These are phyloP conservation scores for Proliferodiscus dingleyae DNA, from an alignment of 2,329 filamentous ascomycete species.

Conservation along the genomic window DNA sequence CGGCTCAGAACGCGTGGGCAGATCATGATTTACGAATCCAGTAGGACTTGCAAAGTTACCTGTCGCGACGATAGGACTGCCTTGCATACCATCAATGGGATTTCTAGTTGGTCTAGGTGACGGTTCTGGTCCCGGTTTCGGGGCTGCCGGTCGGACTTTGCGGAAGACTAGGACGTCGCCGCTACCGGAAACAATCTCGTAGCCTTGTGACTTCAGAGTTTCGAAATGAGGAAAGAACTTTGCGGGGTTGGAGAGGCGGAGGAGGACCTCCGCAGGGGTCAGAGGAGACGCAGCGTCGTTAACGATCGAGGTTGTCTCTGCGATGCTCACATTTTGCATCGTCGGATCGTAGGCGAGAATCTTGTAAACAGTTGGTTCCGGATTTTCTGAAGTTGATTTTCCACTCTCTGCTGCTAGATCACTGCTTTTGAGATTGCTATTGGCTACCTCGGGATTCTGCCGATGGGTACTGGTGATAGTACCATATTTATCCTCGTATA, in stretches of 20 bases:
- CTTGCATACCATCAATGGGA: conserved; percentile 47
- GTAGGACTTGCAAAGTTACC: conserved; percentile 61
- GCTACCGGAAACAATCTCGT: conserved; percentile 60
- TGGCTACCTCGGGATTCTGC: conserved; percentile 15
- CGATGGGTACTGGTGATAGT: conserved; percentile 31
- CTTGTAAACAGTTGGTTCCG: conserved; percentile 47
- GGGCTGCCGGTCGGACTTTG: conserved; percentile 43
- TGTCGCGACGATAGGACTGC: conserved; percentile 35
- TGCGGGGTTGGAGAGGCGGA: conserved; percentile 55
- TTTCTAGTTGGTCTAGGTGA: conserved; percentile 35
- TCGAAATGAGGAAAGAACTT: conserved; percentile 62
- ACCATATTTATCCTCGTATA: conserved; percentile 35
- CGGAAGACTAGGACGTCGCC: conserved; percentile 63
- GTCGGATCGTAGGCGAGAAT: conserved; percentile 61
- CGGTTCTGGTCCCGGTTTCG: conserved; percentile 33
- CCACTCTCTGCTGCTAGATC: background rate
- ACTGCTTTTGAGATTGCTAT: background rate
- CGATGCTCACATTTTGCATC: conserved; percentile 51
- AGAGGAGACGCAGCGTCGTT: conserved; percentile 44
- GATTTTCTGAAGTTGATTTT: background rate
- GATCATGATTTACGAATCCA: conserved; percentile 59
- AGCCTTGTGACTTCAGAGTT: conserved; percentile 55
- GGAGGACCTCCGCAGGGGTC: conserved; percentile 55
- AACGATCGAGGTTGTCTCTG: conserved; percentile 55
- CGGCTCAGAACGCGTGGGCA: conserved; percentile 33